Base-by-base conservation (phyloP, 768 basidiomycete genomes). In the Tulasnella sp. region DNA sequence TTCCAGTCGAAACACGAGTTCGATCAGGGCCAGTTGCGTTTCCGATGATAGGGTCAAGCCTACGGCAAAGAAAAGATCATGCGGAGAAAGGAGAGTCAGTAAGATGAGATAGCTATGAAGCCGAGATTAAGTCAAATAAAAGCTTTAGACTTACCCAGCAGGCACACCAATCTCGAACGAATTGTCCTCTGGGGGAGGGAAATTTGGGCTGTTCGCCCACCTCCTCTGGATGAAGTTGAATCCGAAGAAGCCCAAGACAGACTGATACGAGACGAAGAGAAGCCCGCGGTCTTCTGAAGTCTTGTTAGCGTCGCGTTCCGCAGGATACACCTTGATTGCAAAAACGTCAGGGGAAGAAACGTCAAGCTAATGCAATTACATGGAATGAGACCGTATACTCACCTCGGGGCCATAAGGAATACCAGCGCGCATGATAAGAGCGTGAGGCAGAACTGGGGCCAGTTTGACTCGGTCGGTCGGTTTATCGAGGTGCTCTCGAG, bases 341-440 rank as follows among this genome's bases (percentile, higher is more conserved):
- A 34, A 8, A 25, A 19, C n/a, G n/a, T n/a, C n/a, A 54, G 17
- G 1, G 15, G 15, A 6, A 22, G 52, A 40, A 17, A 1, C 2
- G 19, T 54, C 12, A 25, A 19, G 12, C 25, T 54, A 25, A 54
- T 2, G 8, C 42, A 42, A 8, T 8, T 17, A 42, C 19, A 54
- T 1, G 52, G 3, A 39, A 36, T 17, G 34, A 14, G 31, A 34
- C 19, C 19, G 12, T 2, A 9, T 4, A 45, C 70, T 40, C 72
- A 72, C 76, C 39, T 76, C 76, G n/a, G 29, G 39, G 40, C 76
- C 76, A 34, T 76, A 76, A 17, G 76, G 71, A 42, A 76, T 72
- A 17, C 71, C 76, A 45, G 72, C 70, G 3, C 76, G 37, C 11
- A 76, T 39, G 40, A 76, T 76, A 38, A 76, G 14, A 1, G 58